Percentiles rank a stretch among this genome's conserved stretches.
phyloP scores from a whole-genome alignment of 805 yeast species.

The Kazachstania bromeliacearum region DNA sequence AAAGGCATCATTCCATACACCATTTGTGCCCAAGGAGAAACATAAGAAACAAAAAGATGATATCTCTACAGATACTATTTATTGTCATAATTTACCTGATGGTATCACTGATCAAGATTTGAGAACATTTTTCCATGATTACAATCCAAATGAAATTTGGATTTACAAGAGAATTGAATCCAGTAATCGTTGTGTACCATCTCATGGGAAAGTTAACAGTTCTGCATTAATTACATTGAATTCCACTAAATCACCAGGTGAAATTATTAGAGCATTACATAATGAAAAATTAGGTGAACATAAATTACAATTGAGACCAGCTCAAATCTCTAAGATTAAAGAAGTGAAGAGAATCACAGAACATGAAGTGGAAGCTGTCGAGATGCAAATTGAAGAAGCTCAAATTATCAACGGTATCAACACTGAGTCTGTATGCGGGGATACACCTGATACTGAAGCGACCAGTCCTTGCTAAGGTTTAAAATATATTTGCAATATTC shows the following conservation, averaged over 20 bases:
- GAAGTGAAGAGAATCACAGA: slow-evolving; percentile 34
- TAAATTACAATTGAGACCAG: slow-evolving; percentile 32
- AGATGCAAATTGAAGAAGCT: neutral
- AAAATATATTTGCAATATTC: too few relatives aligned
- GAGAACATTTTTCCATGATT: slow-evolving; percentile 37
- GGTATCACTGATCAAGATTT: slow-evolving; percentile 37
- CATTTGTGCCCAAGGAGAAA: slow-evolving; percentile 28
- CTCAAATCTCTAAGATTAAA: slow-evolving; percentile 35
- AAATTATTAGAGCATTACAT: slow-evolving; percentile 35
- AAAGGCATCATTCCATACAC: slow-evolving; percentile 34
- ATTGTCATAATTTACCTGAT: slow-evolving; percentile 34
- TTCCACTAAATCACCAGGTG: slow-evolving; percentile 33
- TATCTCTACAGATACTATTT: slow-evolving; percentile 38
- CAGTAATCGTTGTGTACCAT: slow-evolving; percentile 4
- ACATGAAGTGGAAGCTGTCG: slow-evolving; percentile 1
- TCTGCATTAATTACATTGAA: slow-evolving; percentile 46
- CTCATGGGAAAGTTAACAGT: slow-evolving; percentile 17
- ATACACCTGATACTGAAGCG: neutral
- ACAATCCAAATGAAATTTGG: slow-evolving; percentile 38
- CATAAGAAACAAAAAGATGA: neutral
- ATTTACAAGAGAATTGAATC: slow-evolving; percentile 30
- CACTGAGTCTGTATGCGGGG: neutral
- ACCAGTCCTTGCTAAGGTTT: neutral
- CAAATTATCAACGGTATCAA: neutral
- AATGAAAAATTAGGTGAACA: slow-evolving; percentile 33